These are phyloP conservation scores for Corylus heterophylla DNA, from an alignment of 306 rosid species.

Conservation along the genomic window DNA sequence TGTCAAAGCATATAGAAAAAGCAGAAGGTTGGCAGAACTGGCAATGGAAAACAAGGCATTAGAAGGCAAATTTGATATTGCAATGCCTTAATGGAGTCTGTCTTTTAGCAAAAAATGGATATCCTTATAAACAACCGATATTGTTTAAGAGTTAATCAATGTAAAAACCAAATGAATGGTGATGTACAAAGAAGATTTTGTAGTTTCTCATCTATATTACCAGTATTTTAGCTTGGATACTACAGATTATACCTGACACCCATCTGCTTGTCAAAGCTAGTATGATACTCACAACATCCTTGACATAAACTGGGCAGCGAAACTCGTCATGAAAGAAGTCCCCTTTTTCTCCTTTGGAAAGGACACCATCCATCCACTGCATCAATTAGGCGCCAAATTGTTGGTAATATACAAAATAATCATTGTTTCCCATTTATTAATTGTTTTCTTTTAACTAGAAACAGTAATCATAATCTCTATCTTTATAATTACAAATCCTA, in stretches of 20 bases:
- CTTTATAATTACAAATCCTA: background rate
- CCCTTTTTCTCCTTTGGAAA: conserved; percentile 58
- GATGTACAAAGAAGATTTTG: background rate
- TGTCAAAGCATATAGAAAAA: conserved; percentile 3
- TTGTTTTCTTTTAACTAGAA: conserved; percentile 9
- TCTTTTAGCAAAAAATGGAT: background rate
- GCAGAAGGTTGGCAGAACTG: background rate
- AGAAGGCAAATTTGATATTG: background rate
- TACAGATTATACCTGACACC: conserved; percentile 63
- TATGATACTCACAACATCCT: conserved; percentile 64
- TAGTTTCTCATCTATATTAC: conserved; percentile 1
- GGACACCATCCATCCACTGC: conserved; percentile 84
- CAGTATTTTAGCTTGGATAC: conserved; percentile 3
- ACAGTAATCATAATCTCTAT: conserved; percentile 5
- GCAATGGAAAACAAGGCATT: background rate
- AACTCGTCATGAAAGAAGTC: conserved; percentile 86
- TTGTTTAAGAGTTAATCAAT: background rate
- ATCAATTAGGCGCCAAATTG: conserved; percentile 31
- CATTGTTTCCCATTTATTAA: conserved; percentile 15
- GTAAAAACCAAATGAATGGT: conserved; percentile 11
- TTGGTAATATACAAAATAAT: conserved; percentile 17
- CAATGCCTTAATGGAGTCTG: background rate
- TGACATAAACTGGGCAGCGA: conserved; percentile 85
- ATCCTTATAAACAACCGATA: background rate
- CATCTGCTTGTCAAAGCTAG: conserved; percentile 60